Percentiles rank a stretch among this genome's conserved stretches.
Conservation (phyloP, 768 basidiomycete species). For the Omphalotus guepiniiformis region DNA sequence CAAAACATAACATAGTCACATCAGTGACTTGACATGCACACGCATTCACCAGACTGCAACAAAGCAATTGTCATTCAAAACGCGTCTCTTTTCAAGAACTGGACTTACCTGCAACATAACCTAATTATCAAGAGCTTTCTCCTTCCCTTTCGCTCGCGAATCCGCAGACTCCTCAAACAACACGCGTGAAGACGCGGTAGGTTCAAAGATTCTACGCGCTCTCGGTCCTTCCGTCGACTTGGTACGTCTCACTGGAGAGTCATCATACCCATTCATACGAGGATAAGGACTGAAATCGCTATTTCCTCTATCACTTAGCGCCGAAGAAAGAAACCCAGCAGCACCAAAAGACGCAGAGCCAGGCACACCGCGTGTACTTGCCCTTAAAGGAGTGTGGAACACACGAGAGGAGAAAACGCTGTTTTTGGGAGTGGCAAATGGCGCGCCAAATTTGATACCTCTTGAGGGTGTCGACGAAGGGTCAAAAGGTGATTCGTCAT, state of each 20-base stretch:
- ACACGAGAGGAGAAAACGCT: constrained; percentile 35
- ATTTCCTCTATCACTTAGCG: constrained; percentile 27
- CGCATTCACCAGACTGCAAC: background rate
- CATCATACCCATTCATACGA: constrained; percentile 33
- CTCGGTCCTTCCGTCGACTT: constrained; percentile 27
- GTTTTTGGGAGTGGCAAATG: constrained; percentile 64
- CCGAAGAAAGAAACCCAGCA: constrained; percentile 23
- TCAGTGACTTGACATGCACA: background rate
- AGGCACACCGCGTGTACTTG: constrained; percentile 21
- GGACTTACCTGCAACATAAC: too few relatives aligned
- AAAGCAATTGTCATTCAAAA: background rate
- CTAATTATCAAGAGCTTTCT: constrained; percentile 1
- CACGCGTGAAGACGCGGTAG: background rate
- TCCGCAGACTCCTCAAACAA: constrained; percentile 4
- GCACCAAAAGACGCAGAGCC: constrained; percentile 23
- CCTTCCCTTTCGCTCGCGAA: constrained; percentile 2
- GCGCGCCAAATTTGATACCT: constrained; percentile 56
- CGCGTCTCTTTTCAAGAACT: background rate
- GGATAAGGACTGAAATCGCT: constrained; percentile 20
- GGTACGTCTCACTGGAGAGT: constrained; percentile 51
- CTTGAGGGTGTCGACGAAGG: constrained; percentile 80
- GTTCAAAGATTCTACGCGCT: constrained; percentile 27
- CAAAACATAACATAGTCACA: background rate
- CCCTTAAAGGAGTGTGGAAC: constrained; percentile 52
- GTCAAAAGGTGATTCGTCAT: constrained; percentile 64